Conservation (phyloP, 495 filamentous ascomycete genomes). For the Talaromyces borbonicus region DNA sequence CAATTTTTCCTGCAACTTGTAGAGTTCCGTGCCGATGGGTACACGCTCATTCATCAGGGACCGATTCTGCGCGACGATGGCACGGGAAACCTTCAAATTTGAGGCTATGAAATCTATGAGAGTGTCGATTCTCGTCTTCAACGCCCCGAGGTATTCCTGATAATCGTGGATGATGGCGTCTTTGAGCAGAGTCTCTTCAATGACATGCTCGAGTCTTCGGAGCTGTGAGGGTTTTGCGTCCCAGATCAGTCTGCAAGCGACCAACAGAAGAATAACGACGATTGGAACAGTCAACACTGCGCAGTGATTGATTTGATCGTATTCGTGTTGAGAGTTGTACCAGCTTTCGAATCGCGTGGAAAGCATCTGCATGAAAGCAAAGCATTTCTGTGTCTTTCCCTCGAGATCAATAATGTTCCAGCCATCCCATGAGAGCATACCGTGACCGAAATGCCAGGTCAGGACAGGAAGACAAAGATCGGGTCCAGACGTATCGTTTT, state of each 20-base stretch:
- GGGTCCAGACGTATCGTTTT: neutral
- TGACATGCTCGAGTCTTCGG: neutral
- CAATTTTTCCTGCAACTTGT: neutral
- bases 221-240: neutral
- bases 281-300: neutral
- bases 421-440: neutral
- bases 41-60: neutral
- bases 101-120: neutral
- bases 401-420: neutral
- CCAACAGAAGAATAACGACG: neutral
- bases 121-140: neutral
- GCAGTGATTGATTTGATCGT: neutral
- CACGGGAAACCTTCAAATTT: neutral
- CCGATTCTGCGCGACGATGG: neutral
- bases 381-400: neutral
- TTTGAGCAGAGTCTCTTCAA: constrained; percentile 3
- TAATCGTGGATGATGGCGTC: neutral
- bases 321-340: neutral
- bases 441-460: neutral
- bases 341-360: neutral
- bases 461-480: neutral
- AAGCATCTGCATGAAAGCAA: neutral
- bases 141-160: neutral
- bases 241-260: neutral
- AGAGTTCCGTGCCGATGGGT: neutral